phyloP scores from a whole-genome alignment of 2,329 filamentous ascomycete genomes.

The Penicillium sp. region DNA sequence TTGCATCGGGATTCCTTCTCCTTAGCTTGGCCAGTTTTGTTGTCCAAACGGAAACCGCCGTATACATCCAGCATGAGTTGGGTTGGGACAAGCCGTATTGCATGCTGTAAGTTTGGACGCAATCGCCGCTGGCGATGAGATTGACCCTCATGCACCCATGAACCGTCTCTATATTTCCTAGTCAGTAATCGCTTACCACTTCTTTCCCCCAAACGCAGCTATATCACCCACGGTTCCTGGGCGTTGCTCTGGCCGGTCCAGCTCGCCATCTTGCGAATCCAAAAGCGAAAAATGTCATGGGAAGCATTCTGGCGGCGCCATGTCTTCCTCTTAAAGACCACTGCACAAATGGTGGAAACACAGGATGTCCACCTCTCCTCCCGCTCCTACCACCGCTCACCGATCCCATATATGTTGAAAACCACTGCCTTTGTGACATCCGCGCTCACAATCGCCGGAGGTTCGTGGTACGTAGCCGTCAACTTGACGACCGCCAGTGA shows the following conservation, averaged over 20 bases:
- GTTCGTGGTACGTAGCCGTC: constrained; percentile 95
- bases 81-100: constrained; percentile 99
- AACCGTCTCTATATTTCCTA: neutral
- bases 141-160: constrained; percentile 7
- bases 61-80: constrained; percentile 90
- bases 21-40: constrained; percentile 87
- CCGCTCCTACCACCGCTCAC: constrained; percentile 48
- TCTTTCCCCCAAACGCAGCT: constrained; percentile 46
- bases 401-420: constrained; percentile 74
- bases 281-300: constrained; percentile 81
- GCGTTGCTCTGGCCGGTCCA: constrained; percentile 84
- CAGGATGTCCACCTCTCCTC: constrained; percentile 69
- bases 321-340: constrained; percentile 64
- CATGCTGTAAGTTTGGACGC: constrained; percentile 73
- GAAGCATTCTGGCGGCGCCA: constrained; percentile 81
- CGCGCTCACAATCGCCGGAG: constrained; percentile 84
- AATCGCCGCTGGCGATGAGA: neutral
- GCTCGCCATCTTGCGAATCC: constrained; percentile 76
- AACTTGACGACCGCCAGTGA: constrained; percentile 91
- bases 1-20: constrained; percentile 81
- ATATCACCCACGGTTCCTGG: constrained; percentile 96
- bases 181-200: constrained; percentile 21
- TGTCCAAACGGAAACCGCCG: constrained; percentile 91
- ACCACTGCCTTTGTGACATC: constrained; percentile 83
- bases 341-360: constrained; percentile 83